phyloP scores from a whole-genome alignment of 352 stramenopile genomes.

The Globisporangium camurandrum region DNA sequence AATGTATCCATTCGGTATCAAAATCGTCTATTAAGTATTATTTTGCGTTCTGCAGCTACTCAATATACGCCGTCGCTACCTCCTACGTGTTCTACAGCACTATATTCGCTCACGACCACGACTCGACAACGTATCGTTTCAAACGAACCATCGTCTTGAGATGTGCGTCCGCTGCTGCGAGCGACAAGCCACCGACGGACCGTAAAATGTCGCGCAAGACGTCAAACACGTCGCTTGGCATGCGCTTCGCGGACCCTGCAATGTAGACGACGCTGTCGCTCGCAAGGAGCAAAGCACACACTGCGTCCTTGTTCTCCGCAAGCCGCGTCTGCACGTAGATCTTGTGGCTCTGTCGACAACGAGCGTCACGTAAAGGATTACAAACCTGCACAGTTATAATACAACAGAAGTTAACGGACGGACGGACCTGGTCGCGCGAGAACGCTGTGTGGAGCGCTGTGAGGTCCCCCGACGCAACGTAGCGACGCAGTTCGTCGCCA shows the following conservation, averaged over 20 bases:
- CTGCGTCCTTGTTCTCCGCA: constrained; percentile 63
- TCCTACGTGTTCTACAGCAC: no score
- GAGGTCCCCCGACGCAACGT: constrained; percentile 46
- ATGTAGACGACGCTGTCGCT: constrained; percentile 76
- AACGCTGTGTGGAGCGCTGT: constrained; percentile 82
- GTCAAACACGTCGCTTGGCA: constrained; percentile 89
- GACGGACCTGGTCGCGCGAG: constrained; percentile 76
- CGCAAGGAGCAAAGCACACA: constrained; percentile 68
- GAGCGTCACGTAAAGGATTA: not conserved
- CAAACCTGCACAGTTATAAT: not conserved
- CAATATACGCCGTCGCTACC: no score
- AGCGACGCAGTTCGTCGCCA: constrained; percentile 50
- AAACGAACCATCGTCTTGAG: constrained; percentile 70
- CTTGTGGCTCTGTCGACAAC: constrained; percentile 47
- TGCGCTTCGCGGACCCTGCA: constrained; percentile 86
- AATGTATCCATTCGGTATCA: no score
- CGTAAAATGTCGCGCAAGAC: constrained; percentile 81
- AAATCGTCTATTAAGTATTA: no score
- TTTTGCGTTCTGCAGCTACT: no score
- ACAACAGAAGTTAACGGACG: not conserved
- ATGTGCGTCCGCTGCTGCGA: constrained; percentile 54
- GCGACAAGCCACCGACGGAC: constrained; percentile 57
- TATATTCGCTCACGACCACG: constrained; percentile 74
- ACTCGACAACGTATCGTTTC: constrained; percentile 83
- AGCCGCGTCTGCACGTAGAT: constrained; percentile 90